Conservation (phyloP, 179 eudicot species). For the Silene noctiflora region DNA sequence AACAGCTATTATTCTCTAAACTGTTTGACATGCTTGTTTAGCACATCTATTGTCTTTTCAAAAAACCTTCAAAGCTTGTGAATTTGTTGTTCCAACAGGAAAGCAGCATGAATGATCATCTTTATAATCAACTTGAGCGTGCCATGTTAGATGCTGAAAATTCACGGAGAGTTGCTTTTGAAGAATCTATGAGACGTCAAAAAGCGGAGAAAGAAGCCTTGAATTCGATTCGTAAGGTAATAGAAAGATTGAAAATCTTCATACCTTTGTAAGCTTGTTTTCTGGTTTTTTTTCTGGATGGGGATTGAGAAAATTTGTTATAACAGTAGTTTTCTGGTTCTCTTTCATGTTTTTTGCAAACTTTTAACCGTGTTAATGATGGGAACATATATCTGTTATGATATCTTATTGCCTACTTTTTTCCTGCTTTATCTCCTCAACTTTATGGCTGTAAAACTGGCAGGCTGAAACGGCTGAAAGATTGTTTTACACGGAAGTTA, state of each 20-base stretch:
- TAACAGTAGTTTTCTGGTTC: neutral
- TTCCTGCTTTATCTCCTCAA: neutral
- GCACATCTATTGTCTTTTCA: too few relatives aligned
- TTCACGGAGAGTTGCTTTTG: conserved; percentile 58
- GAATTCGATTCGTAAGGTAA: conserved; percentile 66
- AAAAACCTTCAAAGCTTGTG: too few relatives aligned
- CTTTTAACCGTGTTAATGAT: too few relatives aligned
- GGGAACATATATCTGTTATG: too few relatives aligned
- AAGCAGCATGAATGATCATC: conserved; percentile 35
- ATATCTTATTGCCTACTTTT: too few relatives aligned
- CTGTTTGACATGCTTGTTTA: too few relatives aligned
- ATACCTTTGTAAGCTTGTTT: neutral
- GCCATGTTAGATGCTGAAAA: conserved; percentile 61
- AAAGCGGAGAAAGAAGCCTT: conserved; percentile 75
- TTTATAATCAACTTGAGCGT: conserved; percentile 62
- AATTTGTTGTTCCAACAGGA: conserved; percentile 47
- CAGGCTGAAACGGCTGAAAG: conserved; percentile 61
- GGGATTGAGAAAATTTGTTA: neutral
- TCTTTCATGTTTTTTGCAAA: too few relatives aligned
- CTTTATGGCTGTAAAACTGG: conserved; percentile 14
- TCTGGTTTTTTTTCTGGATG: neutral
- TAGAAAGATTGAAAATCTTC: neutral
- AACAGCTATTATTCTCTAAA: too few relatives aligned
- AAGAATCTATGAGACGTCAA: conserved; percentile 61
- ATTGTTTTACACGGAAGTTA: conserved; percentile 45